Evolutionary conservation across 192 early-diverging fungal genomes (phyloP).

Genomic region (Jimgerdemannia flammicorona): DNA sequence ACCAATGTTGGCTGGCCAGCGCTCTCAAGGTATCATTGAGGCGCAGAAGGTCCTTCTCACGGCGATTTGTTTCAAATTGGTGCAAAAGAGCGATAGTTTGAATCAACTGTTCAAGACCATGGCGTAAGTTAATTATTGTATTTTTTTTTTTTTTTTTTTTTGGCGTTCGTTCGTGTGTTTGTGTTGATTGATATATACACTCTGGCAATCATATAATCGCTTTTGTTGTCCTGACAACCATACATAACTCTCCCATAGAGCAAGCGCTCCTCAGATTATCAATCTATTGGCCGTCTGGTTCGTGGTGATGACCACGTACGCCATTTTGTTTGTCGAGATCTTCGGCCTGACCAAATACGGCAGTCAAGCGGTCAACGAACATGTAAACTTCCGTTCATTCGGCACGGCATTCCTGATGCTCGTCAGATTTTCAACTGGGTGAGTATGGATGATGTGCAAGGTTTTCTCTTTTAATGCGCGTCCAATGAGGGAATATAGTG

Average conservation of each 20-base stretch:
- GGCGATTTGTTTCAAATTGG: conserved; percentile 51
- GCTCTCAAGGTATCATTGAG: conserved; percentile 34
- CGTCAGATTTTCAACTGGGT: conserved; percentile 55
- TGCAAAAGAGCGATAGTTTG: conserved; percentile 49
- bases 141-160: background rate
- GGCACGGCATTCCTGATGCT: conserved; percentile 41
- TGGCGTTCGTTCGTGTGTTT: background rate
- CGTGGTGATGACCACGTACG: conserved; percentile 48
- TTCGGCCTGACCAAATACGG: conserved; percentile 58
- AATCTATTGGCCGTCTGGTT: conserved; percentile 59
- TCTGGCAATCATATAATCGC: too few species aligned
- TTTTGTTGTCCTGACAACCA: background rate
- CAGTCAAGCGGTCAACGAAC: conserved; percentile 27
- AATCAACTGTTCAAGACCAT: conserved; percentile 61
- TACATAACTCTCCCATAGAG: conserved; percentile 6
- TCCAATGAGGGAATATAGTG: too few species aligned
- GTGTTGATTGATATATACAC: too few species aligned
- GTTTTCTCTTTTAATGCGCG: background rate
- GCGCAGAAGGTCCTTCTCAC: conserved; percentile 54
- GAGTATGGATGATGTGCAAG: conserved; percentile 6
- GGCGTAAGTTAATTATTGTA: conserved; percentile 33
- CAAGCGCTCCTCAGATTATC: conserved; percentile 35
- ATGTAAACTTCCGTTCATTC: conserved; percentile 52
- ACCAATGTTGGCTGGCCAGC: conserved; percentile 17
- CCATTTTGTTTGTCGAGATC: conserved; percentile 60